These are phyloP conservation scores for Daldinia caldariorum DNA, from an alignment of 495 filamentous ascomycete genomes.

Conservation along the genomic window DNA sequence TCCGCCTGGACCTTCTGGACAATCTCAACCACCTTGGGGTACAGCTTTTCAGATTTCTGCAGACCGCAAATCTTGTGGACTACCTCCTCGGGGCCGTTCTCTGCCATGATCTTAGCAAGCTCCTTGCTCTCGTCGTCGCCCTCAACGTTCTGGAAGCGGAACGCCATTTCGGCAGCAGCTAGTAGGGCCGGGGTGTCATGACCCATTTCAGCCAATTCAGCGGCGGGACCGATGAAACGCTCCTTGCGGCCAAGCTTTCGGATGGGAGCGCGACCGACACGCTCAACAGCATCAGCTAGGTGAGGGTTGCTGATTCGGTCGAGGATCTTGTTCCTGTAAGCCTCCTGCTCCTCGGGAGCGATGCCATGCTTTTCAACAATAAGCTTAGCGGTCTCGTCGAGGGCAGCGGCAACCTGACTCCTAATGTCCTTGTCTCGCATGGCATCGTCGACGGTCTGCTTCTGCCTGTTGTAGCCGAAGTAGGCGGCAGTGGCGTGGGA, in stretches of 20 bases:
- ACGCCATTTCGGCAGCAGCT: constrained; percentile 82
- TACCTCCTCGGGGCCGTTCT: constrained; percentile 72
- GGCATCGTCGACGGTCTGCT: constrained; percentile 87
- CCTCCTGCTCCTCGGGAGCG: constrained; percentile 76
- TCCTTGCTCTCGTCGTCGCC: constrained; percentile 87
- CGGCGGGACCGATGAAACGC: constrained; percentile 92
- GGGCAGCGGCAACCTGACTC: constrained; percentile 74
- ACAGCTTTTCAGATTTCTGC: constrained; percentile 75
- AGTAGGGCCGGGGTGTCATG: constrained; percentile 74
- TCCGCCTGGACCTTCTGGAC: constrained; percentile 81
- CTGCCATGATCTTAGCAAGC: constrained; percentile 82
- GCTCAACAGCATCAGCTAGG: constrained; percentile 90
- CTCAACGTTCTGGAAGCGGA: constrained; percentile 91
- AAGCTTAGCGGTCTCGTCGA: constrained; percentile 83
- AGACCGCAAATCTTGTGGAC: constrained; percentile 78
- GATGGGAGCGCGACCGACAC: constrained; percentile 92
- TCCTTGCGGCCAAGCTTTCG: constrained; percentile 93
- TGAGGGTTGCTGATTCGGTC: constrained; percentile 93
- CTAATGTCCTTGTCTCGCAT: constrained; percentile 70
- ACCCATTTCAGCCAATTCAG: constrained; percentile 81
- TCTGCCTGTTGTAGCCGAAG: constrained; percentile 84
- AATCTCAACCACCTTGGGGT: constrained; percentile 71
- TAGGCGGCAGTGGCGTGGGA: constrained; percentile 97
- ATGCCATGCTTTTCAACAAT: constrained; percentile 90
- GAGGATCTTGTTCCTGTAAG: constrained; percentile 92